phyloP scores from a whole-genome alignment of 495 filamentous ascomycete genomes.

The Neurospora sp. region DNA sequence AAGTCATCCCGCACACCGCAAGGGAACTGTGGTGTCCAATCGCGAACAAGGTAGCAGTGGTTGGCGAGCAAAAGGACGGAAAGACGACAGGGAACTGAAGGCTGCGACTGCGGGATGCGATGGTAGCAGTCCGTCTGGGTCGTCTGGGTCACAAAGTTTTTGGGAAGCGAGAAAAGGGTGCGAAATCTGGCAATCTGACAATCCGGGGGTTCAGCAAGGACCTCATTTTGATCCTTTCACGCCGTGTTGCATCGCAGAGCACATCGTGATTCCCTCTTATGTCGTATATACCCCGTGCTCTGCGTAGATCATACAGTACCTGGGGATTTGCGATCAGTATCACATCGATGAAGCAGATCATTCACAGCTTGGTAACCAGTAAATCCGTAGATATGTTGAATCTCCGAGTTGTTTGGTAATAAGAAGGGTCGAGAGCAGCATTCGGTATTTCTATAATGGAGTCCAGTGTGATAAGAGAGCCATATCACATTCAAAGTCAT shows the following conservation, averaged over 20 bases:
- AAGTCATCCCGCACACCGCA: neutral
- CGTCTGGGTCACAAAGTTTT: neutral
- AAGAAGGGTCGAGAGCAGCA: neutral
- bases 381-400: neutral
- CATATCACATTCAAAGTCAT: neutral
- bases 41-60: neutral
- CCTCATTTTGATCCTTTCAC: neutral
- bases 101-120: neutral
- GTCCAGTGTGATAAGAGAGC: neutral
- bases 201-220: neutral
- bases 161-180: neutral
- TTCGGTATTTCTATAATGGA: neutral
- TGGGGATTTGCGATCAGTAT: neutral
- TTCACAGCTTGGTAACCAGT: neutral
- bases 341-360: neutral
- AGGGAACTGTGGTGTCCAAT: neutral
- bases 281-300: neutral
- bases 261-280: neutral
- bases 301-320: neutral
- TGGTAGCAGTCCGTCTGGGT: neutral
- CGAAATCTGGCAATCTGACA: neutral
- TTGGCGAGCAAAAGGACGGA: neutral
- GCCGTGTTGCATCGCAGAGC: neutral
- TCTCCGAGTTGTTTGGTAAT: neutral
- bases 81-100: neutral